These are phyloP conservation scores for Citrus sp. DNA, from an alignment of 345 rosid species.

Conservation along the genomic window DNA sequence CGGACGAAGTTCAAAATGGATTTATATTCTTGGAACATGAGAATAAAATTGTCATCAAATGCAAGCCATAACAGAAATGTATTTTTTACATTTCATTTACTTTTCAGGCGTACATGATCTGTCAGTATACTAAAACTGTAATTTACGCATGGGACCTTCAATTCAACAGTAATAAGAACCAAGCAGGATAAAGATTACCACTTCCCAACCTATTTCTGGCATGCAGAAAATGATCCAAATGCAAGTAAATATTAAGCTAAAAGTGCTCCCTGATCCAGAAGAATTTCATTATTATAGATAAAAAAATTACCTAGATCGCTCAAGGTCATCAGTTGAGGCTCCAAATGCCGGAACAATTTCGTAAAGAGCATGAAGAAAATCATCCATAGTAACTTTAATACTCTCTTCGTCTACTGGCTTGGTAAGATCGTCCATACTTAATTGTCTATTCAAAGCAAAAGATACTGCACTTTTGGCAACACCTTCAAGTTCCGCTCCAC, in stretches of 20 bases:
- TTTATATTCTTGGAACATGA: background rate
- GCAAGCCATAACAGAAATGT: background rate
- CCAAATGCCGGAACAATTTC: conserved; percentile 95
- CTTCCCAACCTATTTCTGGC: background rate
- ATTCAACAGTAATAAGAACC: background rate
- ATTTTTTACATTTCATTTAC: background rate
- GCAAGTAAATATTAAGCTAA: background rate
- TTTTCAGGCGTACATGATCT: background rate
- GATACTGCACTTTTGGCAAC: conserved; percentile 99
- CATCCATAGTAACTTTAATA: conserved; percentile 92
- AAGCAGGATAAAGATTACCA: background rate
- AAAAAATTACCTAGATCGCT: conserved; percentile 76
- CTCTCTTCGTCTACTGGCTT: conserved; percentile 97
- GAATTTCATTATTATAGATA: background rate
- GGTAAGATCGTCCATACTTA: conserved; percentile 93
- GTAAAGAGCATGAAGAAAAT: conserved; percentile 72
- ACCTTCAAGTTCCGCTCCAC: conserved; percentile 99
- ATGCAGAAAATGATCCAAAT: background rate
- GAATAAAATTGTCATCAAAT: background rate
- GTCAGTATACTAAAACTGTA: background rate
- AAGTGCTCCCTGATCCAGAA: background rate
- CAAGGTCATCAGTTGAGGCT: conserved; percentile 95
- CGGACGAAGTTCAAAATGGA: background rate
- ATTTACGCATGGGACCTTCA: background rate
- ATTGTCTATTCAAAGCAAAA: conserved; percentile 89